Evolutionary conservation across 1,284 basidiomycete genomes (phyloP).

Genomic region (Trametes versicolor): DNA sequence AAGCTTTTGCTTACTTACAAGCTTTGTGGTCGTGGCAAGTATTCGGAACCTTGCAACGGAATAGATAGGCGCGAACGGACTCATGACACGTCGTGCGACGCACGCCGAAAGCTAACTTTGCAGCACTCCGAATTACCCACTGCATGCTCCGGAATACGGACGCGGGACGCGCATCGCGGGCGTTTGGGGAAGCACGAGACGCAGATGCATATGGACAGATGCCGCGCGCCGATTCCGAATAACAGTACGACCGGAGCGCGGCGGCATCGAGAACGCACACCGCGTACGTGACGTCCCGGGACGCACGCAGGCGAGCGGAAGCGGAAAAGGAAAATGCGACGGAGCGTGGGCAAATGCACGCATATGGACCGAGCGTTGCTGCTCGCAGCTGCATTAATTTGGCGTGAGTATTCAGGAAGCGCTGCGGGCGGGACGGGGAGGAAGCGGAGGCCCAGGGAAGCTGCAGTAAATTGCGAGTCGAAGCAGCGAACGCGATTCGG

Average conservation of each 20-base stretch:
- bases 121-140: neutral
- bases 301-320: neutral
- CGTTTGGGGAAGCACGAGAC: no score
- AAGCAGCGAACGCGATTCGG: neutral
- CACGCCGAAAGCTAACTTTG: neutral
- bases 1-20: no score
- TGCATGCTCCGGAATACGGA: neutral
- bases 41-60: no score
- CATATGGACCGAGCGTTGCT: neutral
- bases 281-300: slow-evolving; percentile 6
- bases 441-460: neutral
- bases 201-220: neutral
- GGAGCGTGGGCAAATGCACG: neutral
- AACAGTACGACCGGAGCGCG: neutral
- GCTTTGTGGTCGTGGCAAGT: no score
- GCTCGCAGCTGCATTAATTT: neutral
- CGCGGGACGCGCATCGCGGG: no score
- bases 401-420: neutral
- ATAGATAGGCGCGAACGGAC: neutral
- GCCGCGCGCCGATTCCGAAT: slow-evolving; percentile 4
- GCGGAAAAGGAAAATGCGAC: neutral
- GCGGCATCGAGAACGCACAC: neutral
- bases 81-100: slow-evolving; percentile 1
- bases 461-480: slow-evolving; percentile 2
- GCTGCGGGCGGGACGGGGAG: neutral